Evolutionary conservation across 2,329 filamentous ascomycete species (phyloP).

Genomic region (Aureobasidium sp.): DNA sequence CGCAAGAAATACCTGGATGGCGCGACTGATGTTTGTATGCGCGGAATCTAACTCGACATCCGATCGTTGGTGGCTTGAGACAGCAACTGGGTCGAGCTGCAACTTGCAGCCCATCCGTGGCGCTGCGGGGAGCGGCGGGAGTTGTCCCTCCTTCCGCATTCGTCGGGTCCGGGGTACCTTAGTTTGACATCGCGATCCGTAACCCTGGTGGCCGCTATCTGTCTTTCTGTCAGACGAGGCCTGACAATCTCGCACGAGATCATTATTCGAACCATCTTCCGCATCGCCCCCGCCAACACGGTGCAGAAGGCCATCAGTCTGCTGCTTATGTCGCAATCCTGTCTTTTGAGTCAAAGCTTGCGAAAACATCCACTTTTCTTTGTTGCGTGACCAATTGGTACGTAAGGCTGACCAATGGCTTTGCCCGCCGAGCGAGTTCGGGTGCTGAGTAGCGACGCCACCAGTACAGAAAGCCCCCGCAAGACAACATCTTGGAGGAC

Average conservation of each 20-base stretch:
- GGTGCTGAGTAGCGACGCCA: not conserved
- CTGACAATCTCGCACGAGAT: not conserved
- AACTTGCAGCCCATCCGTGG: not conserved
- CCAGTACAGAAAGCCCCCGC: not conserved
- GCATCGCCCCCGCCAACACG: not conserved
- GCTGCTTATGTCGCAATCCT: not conserved
- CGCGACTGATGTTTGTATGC: slow-evolving; percentile 1
- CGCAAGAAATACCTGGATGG: slow-evolving; percentile 9
- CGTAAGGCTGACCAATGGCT: slow-evolving; percentile 7
- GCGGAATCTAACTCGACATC: not conserved
- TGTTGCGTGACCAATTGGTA: slow-evolving; percentile 10
- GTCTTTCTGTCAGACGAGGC: not conserved
- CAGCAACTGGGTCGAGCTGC: not conserved
- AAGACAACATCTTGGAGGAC: not conserved
- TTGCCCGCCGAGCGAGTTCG: not conserved
- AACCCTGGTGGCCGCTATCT: not conserved
- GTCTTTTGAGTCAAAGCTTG: slow-evolving; percentile 8
- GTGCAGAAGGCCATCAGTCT: not conserved
- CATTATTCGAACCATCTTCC: not conserved
- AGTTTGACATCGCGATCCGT: not conserved
- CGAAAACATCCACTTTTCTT: not conserved
- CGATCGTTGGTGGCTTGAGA: slow-evolving; percentile 4
- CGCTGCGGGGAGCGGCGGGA: not conserved
- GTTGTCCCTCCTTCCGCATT: slow-evolving; percentile 8
- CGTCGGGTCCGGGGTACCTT: slow-evolving; percentile 8